These are phyloP conservation scores for Coemansia guatemalensis DNA, from an alignment of 192 early-diverging fungal genomes.

Conservation along the genomic window DNA sequence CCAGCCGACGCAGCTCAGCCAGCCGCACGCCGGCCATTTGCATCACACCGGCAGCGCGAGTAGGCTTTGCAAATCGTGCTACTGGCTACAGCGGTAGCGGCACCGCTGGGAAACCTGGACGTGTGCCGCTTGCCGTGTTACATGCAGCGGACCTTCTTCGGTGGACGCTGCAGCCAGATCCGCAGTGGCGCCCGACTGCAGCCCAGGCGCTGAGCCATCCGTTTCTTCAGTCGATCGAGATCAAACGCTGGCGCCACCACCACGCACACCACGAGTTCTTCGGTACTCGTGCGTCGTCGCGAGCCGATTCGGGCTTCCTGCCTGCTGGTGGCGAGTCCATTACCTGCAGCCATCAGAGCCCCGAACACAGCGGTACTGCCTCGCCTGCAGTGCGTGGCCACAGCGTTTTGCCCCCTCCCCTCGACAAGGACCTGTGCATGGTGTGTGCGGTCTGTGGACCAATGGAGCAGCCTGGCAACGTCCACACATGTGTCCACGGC, in stretches of 20 bases:
- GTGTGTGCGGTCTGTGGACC: not conserved
- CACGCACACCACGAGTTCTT: not conserved
- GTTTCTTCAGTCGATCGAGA: conserved; percentile 46
- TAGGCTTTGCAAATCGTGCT: not conserved
- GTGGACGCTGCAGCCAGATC: conserved; percentile 58
- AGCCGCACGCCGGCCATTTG: conserved; percentile 6
- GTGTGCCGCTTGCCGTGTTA: conserved; percentile 54
- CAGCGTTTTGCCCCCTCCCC: not conserved
- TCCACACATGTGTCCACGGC: conserved; percentile 6
- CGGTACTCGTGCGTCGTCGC: not conserved
- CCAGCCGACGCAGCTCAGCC: conserved; percentile 3
- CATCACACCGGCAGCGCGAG: not conserved
- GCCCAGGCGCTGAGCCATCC: conserved; percentile 58
- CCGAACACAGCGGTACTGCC: too few relatives aligned
- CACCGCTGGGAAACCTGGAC: conserved; percentile 15
- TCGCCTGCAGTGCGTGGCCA: too few relatives aligned
- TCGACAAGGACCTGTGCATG: not conserved
- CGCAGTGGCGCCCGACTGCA: conserved; percentile 58
- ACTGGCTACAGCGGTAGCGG: not conserved
- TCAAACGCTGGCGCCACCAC: conserved; percentile 15
- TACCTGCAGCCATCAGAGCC: too few relatives aligned
- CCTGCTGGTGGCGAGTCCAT: too few relatives aligned
- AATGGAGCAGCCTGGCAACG: not conserved
- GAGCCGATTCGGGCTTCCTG: not conserved
- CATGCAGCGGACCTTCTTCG: conserved; percentile 65